A percentile compares a stretch with the other conserved stretches of the same genome.
phyloP scores from a whole-genome alignment of 371 early-diverging fungal genomes.

The Mortierella sp. region DNA sequence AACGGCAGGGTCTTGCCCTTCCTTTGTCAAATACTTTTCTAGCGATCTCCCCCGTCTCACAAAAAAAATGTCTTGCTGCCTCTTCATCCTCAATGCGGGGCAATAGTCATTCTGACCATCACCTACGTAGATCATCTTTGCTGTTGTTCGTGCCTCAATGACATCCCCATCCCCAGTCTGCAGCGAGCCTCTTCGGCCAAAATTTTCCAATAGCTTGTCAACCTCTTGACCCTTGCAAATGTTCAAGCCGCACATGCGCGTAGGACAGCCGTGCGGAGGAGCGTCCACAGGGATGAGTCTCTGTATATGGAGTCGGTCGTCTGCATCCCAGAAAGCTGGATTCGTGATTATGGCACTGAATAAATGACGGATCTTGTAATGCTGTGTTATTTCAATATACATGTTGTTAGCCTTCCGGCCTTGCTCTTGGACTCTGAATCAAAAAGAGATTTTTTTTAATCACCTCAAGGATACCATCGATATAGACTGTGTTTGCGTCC shows the following conservation, averaged over 20 bases:
- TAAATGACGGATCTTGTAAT: constrained; percentile 38
- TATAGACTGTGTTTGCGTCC: constrained; percentile 47
- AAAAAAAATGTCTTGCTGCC: constrained; percentile 24
- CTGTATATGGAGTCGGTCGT: constrained; percentile 40
- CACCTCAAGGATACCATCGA: constrained; percentile 47
- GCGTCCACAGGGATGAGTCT: constrained; percentile 31
- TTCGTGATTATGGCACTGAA: constrained; percentile 49
- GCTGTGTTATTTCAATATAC: constrained; percentile 4
- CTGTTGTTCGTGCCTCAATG: neutral
- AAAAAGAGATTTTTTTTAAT: neutral
- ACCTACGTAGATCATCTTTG: constrained; percentile 44
- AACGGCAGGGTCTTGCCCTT: neutral
- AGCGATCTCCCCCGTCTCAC: constrained; percentile 37
- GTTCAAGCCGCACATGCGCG: constrained; percentile 37
- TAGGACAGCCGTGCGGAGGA: constrained; percentile 37
- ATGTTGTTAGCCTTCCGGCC: too few relatives aligned
- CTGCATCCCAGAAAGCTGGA: constrained; percentile 33
- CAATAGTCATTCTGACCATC: constrained; percentile 56
- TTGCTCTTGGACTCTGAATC: neutral
- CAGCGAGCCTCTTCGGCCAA: neutral
- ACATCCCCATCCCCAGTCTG: neutral
- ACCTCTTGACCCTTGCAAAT: constrained; percentile 52
- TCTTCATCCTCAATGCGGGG: constrained; percentile 38
- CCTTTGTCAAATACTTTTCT: constrained; percentile 21
- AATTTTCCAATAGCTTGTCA: constrained; percentile 21